A percentile compares a stretch with the other conserved stretches of the same genome.
Conservation (phyloP, 345 rosid species). For the Arabis hirsuta region DNA sequence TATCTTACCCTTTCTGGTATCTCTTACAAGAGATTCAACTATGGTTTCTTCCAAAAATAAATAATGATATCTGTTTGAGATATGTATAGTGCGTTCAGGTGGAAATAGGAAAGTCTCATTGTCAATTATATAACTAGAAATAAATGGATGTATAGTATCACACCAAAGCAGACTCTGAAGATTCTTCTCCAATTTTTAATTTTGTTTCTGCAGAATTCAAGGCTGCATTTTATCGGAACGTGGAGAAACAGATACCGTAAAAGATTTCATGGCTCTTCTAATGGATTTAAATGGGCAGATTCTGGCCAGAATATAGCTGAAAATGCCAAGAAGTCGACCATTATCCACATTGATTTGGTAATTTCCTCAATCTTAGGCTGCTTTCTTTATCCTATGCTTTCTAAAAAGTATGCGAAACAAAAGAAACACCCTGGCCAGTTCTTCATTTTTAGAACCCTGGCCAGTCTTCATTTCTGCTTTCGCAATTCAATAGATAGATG, state of each 20-base stretch:
- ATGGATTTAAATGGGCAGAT: conserved; percentile 46
- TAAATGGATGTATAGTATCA: conserved; percentile 24
- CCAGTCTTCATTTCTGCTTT: not conserved
- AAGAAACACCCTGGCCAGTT: conserved; percentile 14
- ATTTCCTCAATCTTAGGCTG: conserved; percentile 25
- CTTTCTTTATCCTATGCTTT: conserved; percentile 1
- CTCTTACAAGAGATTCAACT: conserved; percentile 3
- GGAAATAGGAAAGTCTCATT: conserved; percentile 3
- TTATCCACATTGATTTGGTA: conserved; percentile 95
- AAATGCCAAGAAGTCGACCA: conserved; percentile 45
- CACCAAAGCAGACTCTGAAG: conserved; percentile 11
- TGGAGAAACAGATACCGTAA: conserved; percentile 91
- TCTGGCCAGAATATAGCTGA: conserved; percentile 46
- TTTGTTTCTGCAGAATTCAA: conserved; percentile 68
- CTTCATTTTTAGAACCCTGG: not conserved
- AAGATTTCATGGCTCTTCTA: conserved; percentile 58
- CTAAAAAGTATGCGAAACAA: not conserved
- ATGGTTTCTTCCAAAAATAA: conserved; percentile 17
- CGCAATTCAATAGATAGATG: not conserved
- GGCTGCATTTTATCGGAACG: conserved; percentile 98
- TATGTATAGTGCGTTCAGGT: conserved; percentile 3
- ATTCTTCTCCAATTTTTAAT: not conserved
- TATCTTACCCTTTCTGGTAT: not conserved
- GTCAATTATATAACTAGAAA: not conserved
- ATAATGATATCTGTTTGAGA: conserved; percentile 14